Base-by-base conservation (phyloP, 495 filamentous ascomycete species). In the Hyaloscypha variabilis region DNA sequence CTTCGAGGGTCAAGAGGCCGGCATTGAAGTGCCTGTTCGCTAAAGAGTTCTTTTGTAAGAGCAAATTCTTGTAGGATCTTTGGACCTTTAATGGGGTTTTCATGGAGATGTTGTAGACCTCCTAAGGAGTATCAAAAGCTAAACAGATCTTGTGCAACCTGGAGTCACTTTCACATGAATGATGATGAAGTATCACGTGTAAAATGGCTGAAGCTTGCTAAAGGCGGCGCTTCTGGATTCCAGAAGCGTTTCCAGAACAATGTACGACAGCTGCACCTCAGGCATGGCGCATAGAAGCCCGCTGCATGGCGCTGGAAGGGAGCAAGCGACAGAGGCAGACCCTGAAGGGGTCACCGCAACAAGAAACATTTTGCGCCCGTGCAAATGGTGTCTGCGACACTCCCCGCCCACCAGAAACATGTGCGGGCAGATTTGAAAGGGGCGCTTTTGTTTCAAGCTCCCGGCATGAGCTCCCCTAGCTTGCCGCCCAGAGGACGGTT, bases 1-100 rank as follows among this genome's bases (percentile, higher is more conserved):
- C 31, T 91, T 90, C 69, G 78, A 84, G 71, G 81, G 80, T 57
- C 83, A 88, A 66, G 66, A 90, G 71, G 66, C n/a, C n/a, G n/a
- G n/a, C n/a, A n/a, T 75, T 28, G 79, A 78, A 23, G 25, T 68
- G 30, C 61, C 70, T 50, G 58, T 70, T 55, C 61, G 64, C 39
- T 65, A 63, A 62, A 28, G 13, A 39, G 1, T 36, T 6, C 19
- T 31, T 24, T 46, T 5, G 54, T 19, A 50, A 26, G 26, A 50
- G 28, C 29, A 24, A n/a, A 31, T 28, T 55, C 21, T 46, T 24
- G 39, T 30, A 57, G 28, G 51, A 4, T 36, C 17, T 58, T 49
- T 42, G 42, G 13, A 23, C 17, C 26, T n/a, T 17, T 46, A n/a
- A n/a, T 39, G 21, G 39, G n/a, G 52, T 23, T 28, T 36, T 23